Evolutionary conservation across 495 filamentous ascomycete species (phyloP).

Genomic region (Penicillium coffeae): DNA sequence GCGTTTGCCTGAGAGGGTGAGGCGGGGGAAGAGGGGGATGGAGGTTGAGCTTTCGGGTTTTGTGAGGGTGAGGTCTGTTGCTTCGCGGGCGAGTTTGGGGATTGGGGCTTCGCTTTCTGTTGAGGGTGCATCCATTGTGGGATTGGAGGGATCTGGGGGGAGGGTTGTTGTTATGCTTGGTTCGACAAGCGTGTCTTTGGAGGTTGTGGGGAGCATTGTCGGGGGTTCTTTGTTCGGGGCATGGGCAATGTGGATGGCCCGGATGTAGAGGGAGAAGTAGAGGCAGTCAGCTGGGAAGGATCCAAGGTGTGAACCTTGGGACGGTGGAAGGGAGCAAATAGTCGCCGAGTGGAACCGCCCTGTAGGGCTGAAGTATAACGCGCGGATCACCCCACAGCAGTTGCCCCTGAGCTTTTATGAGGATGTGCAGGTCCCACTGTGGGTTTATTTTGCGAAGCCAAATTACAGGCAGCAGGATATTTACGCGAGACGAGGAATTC

Average conservation of each 20-base stretch:
- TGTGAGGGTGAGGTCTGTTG: slow-evolving; percentile 21
- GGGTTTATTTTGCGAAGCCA: neutral
- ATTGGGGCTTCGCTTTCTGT: too few species aligned
- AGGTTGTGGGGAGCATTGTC: too few species aligned
- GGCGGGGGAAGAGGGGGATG: slow-evolving; percentile 21
- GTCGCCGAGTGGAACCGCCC: slow-evolving; percentile 11
- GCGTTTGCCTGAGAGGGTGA: slow-evolving; percentile 12
- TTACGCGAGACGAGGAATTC: neutral
- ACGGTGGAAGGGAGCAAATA: too few species aligned
- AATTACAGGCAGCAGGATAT: neutral
- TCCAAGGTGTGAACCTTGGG: too few species aligned
- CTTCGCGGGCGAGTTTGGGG: slow-evolving; percentile 20
- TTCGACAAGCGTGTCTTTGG: too few species aligned
- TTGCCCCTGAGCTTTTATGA: neutral
- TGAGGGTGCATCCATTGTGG: too few species aligned
- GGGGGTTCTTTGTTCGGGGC: too few species aligned
- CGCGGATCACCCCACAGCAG: slow-evolving; percentile 6
- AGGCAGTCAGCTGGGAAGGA: too few species aligned
- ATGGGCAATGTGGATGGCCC: too few species aligned
- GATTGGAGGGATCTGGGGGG: slow-evolving; percentile 5
- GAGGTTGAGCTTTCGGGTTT: slow-evolving; percentile 9
- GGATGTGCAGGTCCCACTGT: neutral
- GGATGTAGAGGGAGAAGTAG: too few species aligned
- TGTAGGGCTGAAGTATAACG: slow-evolving; percentile 20
- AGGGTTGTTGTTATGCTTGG: neutral